Base-by-base conservation (phyloP, 345 rosid species). In the Theobroma cacao region DNA sequence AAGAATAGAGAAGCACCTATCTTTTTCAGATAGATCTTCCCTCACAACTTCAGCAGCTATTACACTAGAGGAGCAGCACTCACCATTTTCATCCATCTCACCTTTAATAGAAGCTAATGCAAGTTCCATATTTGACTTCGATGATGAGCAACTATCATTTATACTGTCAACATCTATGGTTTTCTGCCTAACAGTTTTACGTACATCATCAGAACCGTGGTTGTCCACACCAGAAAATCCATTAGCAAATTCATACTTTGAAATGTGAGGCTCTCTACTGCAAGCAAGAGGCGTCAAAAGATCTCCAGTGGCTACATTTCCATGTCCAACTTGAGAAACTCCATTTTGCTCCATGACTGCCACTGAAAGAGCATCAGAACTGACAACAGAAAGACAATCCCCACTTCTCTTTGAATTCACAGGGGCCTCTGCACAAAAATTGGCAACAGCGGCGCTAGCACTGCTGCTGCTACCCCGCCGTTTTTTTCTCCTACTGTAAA, bases 131-230 rank as follows among this genome's bases (percentile, higher is more conserved):
- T 82, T 88, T 26, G 95, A 90, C 79, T 83, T 90, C 30, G 91
- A 86, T 74, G 91, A 91, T 22, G 96, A 91, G 77, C 89, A 92
- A 77, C 90, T 85, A 78, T 86, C 93, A 87, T 91, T 86, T 79
- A 82, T 77, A 84, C 93, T 84, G 62, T 87, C 89, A 76, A 85
- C 82, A 36, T 87, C 88, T 73, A 84, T 78, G 26, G 73, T 63
- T 81, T 82, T 91, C 45, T 61, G 88, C 80, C 60, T 74, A 75
- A 61, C 58, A 53, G n/a, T 74, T 72, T 78, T 81, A 36, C 75
- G 80, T 74, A 75, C 85, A 82, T 82, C 85, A 84, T 81, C 77
- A 45, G 86, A 82, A 67, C 68, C 62, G 56, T 36, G 77, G 56
- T 82, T 80, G 60, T 77, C 79, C 63, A 36, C 33, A 74, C 62